Evolutionary conservation across 73 alveolate species (phyloP), one percentile per base, ranked within the genome.

Genomic region (Symbiodinium natans): DNA sequence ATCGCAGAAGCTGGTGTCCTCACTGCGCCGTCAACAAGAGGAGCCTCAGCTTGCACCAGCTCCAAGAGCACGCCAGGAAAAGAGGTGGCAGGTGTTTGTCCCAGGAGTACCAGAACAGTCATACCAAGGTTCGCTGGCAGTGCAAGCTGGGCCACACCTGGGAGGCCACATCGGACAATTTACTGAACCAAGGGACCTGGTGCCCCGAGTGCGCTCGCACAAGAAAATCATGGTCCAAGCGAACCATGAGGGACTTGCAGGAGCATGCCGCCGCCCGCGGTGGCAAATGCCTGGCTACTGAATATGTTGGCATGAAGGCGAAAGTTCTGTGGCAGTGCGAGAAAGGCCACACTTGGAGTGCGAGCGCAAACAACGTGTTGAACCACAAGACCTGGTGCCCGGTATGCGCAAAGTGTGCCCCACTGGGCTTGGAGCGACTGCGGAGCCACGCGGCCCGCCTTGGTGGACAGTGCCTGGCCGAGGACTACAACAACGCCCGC

Each of bases 391-490:
- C 88, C 27, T 80, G 88, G 88, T 80, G 88, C 88, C 54, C 54
- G 34, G 36, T 11, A 5, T 80, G 88, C 33, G 40, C 83, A 4
- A 25, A 25, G 25, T 29, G 23, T 31, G 83, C 42, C 23, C 83
- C 41, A 31, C 42, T 73, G 11, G 83, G 41, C 23, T 27, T 73
- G 83, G 17, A 25, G 19, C 83, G 42, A 0, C 41, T 73, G 41
- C 4, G n/a, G 21, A 41, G n/a, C 17, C 83, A 73, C 2, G 88
- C 88, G 9, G 23, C 7, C 8, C 36, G 21, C 7, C 0, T n/a
- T 56, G 88, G 88, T 31, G 88, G 88, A 6, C 36, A 0, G 33
- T 80, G 88, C 56, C 59, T 80, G 88, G 48, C 54, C 17, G 25
- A 25, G 11, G 56, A 33, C 3, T 34, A 80, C 59, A 38, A 13